Conservation (phyloP, 805 yeast species). For the Yarrowia phangngaensis region DNA sequence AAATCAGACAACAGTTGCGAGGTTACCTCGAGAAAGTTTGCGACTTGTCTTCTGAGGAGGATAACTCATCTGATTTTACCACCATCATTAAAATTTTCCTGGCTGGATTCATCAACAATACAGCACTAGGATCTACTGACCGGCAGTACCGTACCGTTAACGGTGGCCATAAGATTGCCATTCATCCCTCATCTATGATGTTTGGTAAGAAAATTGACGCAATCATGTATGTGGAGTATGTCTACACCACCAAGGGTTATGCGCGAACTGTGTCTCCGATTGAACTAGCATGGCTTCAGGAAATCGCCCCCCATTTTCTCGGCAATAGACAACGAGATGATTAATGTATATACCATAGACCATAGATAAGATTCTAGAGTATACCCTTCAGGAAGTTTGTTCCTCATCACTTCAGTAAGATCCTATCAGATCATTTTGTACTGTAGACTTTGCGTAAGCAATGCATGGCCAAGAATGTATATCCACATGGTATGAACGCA, state of each 20-base stretch:
- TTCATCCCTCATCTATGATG: conserved; percentile 85
- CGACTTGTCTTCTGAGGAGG: conserved; percentile 33
- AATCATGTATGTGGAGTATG: conserved; percentile 91
- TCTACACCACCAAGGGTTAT: conserved; percentile 86
- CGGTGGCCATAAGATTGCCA: conserved; percentile 77
- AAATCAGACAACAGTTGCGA: conserved; percentile 69
- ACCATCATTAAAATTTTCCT: conserved; percentile 69
- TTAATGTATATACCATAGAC: not conserved
- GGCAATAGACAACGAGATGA: conserved; percentile 36
- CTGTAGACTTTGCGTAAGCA: no score
- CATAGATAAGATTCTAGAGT: not conserved
- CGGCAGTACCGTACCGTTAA: conserved; percentile 79
- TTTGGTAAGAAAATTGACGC: conserved; percentile 83
- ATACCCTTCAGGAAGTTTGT: no score
- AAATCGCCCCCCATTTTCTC: conserved; percentile 63
- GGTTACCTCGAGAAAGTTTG: conserved; percentile 57
- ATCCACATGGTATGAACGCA: no score
- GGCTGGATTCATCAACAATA: conserved; percentile 76
- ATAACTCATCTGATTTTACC: conserved; percentile 35
- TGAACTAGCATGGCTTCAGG: conserved; percentile 81
- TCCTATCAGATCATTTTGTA: no score
- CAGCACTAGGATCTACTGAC: conserved; percentile 94
- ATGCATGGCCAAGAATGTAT: no score
- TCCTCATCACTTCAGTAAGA: no score
- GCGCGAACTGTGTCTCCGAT: conserved; percentile 84